phyloP scores from a whole-genome alignment of 768 basidiomycete genomes.

The Calvatia gigantea region DNA sequence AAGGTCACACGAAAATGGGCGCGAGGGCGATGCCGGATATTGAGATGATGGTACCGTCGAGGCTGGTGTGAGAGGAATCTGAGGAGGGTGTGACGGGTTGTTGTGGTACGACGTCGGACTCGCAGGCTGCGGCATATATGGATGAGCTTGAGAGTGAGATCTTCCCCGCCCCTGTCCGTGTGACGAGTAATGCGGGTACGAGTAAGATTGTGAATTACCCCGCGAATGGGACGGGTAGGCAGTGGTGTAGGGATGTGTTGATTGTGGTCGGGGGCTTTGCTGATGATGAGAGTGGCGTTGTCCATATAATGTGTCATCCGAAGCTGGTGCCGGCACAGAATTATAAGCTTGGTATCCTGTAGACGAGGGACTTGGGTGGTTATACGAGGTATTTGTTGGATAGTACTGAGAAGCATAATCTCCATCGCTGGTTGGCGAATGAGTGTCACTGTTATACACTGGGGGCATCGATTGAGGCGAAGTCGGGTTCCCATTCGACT shows the following conservation, averaged over 20 bases:
- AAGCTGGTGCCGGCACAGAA: constrained; percentile 4
- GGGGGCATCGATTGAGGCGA: constrained; percentile 4
- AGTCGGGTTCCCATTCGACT: background rate
- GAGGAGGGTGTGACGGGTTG: constrained; percentile 26
- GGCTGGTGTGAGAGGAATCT: constrained; percentile 32
- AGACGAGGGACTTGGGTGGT: constrained; percentile 20
- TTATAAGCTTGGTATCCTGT: constrained; percentile 23
- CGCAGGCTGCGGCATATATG: constrained; percentile 13
- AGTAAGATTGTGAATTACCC: constrained; percentile 33
- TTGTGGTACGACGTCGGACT: constrained; percentile 18
- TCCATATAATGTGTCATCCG: constrained; percentile 9
- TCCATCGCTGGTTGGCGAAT: constrained; percentile 6
- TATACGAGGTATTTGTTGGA: constrained; percentile 16
- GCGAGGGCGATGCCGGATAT: constrained; percentile 54
- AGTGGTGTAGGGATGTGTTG: constrained; percentile 27
- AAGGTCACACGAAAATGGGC: constrained; percentile 66
- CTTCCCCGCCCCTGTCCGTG: constrained; percentile 33
- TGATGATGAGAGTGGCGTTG: constrained; percentile 16
- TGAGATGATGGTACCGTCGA: constrained; percentile 30
- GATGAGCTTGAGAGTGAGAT: constrained; percentile 39
- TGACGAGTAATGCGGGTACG: constrained; percentile 29
- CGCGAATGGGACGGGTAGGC: constrained; percentile 34
- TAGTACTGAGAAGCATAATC: constrained; percentile 23
- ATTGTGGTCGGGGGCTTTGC: constrained; percentile 27
- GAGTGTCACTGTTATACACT: constrained; percentile 1